phyloP scores from a whole-genome alignment of 2,329 filamentous ascomycete species.

The Trichophyton mentagrophytes region DNA sequence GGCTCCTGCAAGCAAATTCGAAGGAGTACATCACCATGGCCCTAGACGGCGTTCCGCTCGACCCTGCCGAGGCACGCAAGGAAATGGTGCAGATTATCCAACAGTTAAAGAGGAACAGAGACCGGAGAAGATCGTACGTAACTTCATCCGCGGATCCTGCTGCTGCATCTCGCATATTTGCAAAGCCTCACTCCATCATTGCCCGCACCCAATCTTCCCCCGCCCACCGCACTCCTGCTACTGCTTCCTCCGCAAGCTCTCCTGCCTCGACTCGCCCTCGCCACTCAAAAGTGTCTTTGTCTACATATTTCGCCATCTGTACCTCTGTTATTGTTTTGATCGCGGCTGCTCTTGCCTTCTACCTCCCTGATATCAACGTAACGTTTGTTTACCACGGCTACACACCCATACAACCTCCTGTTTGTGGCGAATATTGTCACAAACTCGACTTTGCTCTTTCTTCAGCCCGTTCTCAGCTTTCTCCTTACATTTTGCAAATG shows the following conservation, averaged over 20 bases:
- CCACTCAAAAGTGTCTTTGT: background rate
- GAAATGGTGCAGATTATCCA: constrained; percentile 89
- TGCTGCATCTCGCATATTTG: constrained; percentile 5
- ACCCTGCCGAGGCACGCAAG: constrained; percentile 67
- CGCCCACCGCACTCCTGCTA: background rate
- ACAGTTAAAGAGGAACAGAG: constrained; percentile 60
- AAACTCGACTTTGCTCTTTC: background rate
- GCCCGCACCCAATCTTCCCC: background rate
- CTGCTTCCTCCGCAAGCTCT: background rate
- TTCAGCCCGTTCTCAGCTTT: background rate
- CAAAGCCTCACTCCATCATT: background rate
- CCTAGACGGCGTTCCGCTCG: constrained; percentile 70
- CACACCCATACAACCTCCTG: background rate
- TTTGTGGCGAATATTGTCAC: background rate
- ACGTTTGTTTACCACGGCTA: background rate
- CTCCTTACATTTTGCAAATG: background rate
- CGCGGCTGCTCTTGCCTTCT: background rate
- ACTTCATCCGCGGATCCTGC: constrained; percentile 8
- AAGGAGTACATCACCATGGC: constrained; percentile 89
- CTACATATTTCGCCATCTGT: background rate
- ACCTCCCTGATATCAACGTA: background rate
- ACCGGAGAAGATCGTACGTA: constrained; percentile 66
- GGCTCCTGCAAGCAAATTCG: constrained; percentile 64
- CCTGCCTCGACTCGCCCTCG: background rate
- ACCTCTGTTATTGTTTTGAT: background rate